phyloP scores from a whole-genome alignment of 2,329 filamentous ascomycete genomes.

The Sporothrix variecibatus region DNA sequence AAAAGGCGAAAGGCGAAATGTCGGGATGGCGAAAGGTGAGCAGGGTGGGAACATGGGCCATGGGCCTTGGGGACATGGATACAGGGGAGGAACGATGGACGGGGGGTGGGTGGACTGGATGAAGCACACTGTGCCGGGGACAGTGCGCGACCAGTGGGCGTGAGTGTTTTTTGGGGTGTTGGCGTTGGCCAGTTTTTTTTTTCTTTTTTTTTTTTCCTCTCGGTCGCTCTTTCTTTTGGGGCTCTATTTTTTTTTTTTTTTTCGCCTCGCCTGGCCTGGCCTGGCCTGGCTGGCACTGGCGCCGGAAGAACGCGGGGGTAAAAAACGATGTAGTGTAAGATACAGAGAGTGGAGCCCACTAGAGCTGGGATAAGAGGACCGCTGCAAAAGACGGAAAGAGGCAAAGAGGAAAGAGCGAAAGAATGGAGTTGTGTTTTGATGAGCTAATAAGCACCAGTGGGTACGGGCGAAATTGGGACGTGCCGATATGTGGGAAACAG shows the following conservation, averaged over 20 bases:
- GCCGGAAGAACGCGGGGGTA: constrained; percentile 31
- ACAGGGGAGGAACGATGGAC: constrained; percentile 16
- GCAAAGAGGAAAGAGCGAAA: constrained; percentile 17
- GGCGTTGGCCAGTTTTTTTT: neutral
- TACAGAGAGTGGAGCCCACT: constrained; percentile 24
- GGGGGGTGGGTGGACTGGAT: neutral
- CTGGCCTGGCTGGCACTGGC: no score
- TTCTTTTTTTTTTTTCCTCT: neutral
- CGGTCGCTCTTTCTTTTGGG: neutral
- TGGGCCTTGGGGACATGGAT: constrained; percentile 14
- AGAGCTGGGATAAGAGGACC: constrained; percentile 20
- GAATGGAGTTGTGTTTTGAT: constrained; percentile 28
- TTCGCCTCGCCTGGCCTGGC: neutral
- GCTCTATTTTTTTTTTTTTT: neutral
- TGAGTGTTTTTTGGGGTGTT: constrained; percentile 19
- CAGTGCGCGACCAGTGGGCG: constrained; percentile 18
- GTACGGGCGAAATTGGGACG: constrained; percentile 30
- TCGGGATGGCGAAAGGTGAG: constrained; percentile 24
- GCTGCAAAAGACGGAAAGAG: constrained; percentile 23
- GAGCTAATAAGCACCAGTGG: constrained; percentile 31
- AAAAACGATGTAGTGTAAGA: constrained; percentile 4
- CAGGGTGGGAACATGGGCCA: constrained; percentile 11
- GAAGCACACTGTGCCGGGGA: constrained; percentile 1
- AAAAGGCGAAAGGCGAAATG: constrained; percentile 23
- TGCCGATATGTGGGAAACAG: constrained; percentile 20